Evolutionary conservation across 2,329 filamentous ascomycete species (phyloP).

Genomic region (Xylaria sp.): DNA sequence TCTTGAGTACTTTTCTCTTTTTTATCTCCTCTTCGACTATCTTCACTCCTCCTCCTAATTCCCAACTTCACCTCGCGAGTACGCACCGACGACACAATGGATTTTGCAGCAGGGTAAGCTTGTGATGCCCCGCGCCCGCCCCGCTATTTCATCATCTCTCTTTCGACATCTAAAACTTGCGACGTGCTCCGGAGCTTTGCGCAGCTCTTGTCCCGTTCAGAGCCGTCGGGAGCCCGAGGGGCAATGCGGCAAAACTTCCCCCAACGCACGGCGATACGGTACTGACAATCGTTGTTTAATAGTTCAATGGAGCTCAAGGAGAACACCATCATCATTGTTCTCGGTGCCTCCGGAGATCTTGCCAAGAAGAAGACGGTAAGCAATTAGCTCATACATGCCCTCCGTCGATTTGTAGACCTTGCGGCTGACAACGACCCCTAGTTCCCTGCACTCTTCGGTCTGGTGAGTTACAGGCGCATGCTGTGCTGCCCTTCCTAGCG

Average conservation of each 20-base stretch:
- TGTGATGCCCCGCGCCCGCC: slow-evolving; percentile 34
- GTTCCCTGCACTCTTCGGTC: slow-evolving; percentile 96
- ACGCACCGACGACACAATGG: slow-evolving; percentile 32
- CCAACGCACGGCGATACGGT: slow-evolving; percentile 26
- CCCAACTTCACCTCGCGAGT: background rate
- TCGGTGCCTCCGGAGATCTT: slow-evolving; percentile 95
- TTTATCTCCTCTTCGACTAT: slow-evolving; percentile 16
- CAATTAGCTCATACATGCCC: slow-evolving; percentile 18
- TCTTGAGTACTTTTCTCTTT: slow-evolving; percentile 13
- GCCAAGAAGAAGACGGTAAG: slow-evolving; percentile 99
- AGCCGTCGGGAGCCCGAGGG: background rate
- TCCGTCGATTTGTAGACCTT: slow-evolving; percentile 8
- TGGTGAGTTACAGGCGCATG: slow-evolving; percentile 65
- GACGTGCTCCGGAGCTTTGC: slow-evolving; percentile 16
- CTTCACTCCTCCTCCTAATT: slow-evolving; percentile 8
- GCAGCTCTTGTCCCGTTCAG: slow-evolving; percentile 1
- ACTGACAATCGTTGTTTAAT: slow-evolving; percentile 41
- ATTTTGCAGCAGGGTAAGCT: slow-evolving; percentile 38
- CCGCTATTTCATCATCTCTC: slow-evolving; percentile 36
- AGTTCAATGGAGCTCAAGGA: slow-evolving; percentile 96
- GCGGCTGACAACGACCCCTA: slow-evolving; percentile 46
- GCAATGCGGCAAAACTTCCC: background rate
- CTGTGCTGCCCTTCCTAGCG: slow-evolving; percentile 1
- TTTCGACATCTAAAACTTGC: slow-evolving; percentile 16
- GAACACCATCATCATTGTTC: slow-evolving; percentile 94